A percentile compares a stretch with the other conserved stretches of the same genome.
Conservation (phyloP, 2,329 filamentous ascomycete genomes). For the Colletotrichum sp. region DNA sequence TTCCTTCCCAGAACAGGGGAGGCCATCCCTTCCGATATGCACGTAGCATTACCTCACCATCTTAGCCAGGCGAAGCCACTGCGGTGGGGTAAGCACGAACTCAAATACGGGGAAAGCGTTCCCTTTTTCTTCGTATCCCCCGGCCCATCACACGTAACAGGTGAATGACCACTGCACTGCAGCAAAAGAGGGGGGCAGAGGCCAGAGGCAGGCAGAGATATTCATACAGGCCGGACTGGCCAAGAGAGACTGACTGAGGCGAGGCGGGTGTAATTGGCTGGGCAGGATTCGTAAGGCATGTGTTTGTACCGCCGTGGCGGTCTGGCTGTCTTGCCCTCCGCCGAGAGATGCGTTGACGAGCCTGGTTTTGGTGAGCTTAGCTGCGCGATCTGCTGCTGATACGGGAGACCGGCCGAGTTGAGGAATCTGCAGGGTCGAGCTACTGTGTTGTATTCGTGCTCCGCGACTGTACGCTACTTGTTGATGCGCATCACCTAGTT, state of each 20-base stretch:
- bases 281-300: neutral
- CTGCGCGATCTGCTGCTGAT: neutral
- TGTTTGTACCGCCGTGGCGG: conserved; percentile 8
- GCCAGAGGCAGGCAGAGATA: neutral
- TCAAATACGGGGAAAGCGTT: conserved; percentile 13
- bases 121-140: conserved; percentile 19
- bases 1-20: conserved; percentile 9
- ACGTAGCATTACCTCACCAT: conserved; percentile 18
- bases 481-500: neutral
- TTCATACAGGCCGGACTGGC: neutral
- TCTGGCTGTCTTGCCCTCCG: neutral
- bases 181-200: neutral
- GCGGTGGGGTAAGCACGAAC: conserved; percentile 9
- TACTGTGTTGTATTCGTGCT: neutral
- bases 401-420: neutral
- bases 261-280: conserved; percentile 3
- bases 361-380: neutral
- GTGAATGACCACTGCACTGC: conserved; percentile 7
- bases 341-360: conserved; percentile 15
- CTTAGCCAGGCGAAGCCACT: conserved; percentile 16
- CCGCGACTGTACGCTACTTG: neutral
- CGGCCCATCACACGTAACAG: conserved; percentile 11
- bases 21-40: conserved; percentile 20
- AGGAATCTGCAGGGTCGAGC: conserved; percentile 18
- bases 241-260: conserved; percentile 7